Base-by-base conservation (phyloP, 202 grass and related monocot genomes). In the Miscanthus sacchariflorus region DNA sequence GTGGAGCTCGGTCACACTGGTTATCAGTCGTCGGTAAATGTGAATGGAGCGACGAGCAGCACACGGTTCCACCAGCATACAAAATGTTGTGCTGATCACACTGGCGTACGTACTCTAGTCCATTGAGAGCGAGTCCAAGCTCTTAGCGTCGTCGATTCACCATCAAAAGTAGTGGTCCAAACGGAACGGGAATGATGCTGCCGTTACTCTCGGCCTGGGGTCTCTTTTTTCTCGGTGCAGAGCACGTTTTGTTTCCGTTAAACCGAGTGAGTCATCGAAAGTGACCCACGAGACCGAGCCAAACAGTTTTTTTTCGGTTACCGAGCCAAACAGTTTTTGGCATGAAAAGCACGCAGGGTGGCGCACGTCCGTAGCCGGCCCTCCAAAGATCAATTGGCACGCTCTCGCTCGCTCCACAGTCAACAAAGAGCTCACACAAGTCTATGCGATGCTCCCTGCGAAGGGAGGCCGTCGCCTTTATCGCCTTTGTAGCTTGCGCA, bases 341-440 rank as follows among this genome's bases (percentile, higher is more conserved):
- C 82, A 88, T 88, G 86, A 44, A 18, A 73, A 82, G 54, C 86
- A 85, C 86, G 68, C 82, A 67, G 36, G 4, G 0, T 5, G 5
- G 2, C 49, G 49, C 15, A 56, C 52, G 52, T 56, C 17, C 6
- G 52, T 19, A 19, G 52, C 52, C 52, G 52, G 1, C 15, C 15
- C 52, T 19, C 7, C 23, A 7, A 75, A 76, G 30, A 56, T 77
- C 15, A 77, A 77, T 7, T 2, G 27, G 27, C 74, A 56, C 17
- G 74, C 75, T 18, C 17, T 64, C 61, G 17, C 74, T 18, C 48
- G 4, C 24, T 35, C 64, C 69, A 10, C 45, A 70, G 80, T 72
- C 80, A 71, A 39, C 46, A 82, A 21, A 9, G 35, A 56, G 67
- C 0, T 40, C 80, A 10, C 67, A 25, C 67, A 69, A 52, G 27